Evolutionary conservation across 2,329 filamentous ascomycete genomes (phyloP).

Genomic region (Beauveria scarabaeidicola): DNA sequence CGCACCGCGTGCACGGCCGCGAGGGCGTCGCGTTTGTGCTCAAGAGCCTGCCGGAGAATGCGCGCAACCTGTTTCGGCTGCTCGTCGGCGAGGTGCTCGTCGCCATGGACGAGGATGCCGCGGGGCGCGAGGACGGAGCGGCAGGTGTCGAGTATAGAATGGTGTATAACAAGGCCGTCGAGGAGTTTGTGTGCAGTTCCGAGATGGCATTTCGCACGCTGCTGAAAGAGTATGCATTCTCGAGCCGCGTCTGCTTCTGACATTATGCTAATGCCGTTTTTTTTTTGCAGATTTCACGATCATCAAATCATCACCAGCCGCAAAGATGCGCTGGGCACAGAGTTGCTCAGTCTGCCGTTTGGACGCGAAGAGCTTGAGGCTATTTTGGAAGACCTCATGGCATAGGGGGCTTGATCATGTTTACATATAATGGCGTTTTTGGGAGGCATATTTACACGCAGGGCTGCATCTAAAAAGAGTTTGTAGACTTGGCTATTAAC

Average conservation of each 20-base stretch:
- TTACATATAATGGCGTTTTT: background rate
- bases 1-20: slow-evolving; percentile 72
- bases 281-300: slow-evolving; percentile 67
- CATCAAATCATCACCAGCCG: slow-evolving; percentile 93
- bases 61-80: slow-evolving; percentile 75
- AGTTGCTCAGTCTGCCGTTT: slow-evolving; percentile 79
- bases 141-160: slow-evolving; percentile 82
- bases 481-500: background rate
- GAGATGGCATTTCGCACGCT: slow-evolving; percentile 93
- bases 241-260: background rate
- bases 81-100: slow-evolving; percentile 78
- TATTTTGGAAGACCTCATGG: slow-evolving; percentile 65
- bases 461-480: background rate
- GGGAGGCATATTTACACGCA: background rate
- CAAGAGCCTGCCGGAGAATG: slow-evolving; percentile 84
- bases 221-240: slow-evolving; percentile 67
- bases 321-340: slow-evolving; percentile 77
- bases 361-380: slow-evolving; percentile 80
- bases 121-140: slow-evolving; percentile 35
- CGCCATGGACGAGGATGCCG: slow-evolving; percentile 54
- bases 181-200: slow-evolving; percentile 94
- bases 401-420: slow-evolving; percentile 14
- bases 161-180: slow-evolving; percentile 89
- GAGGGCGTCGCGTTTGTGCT: slow-evolving; percentile 90
- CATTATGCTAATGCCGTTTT: slow-evolving; percentile 19